Base-by-base conservation (phyloP, 2,329 filamentous ascomycete genomes). In the Clonostachys rosea region DNA sequence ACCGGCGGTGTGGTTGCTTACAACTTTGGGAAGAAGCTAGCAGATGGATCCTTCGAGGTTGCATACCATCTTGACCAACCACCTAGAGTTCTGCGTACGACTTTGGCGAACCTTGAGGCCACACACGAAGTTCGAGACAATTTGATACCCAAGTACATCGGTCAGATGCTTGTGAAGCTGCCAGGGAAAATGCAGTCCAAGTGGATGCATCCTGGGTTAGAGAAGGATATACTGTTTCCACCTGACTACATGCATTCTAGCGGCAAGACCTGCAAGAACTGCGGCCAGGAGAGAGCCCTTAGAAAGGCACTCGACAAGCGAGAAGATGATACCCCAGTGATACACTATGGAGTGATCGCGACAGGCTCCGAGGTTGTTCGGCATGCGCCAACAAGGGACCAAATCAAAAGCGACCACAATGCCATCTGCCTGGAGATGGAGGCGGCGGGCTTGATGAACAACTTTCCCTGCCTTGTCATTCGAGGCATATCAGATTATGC, bases 281-380 rank as follows among this genome's bases (percentile, higher is more conserved):
- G 16, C 40, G 44, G 24, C 42, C 44, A 16, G 16, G 46, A 14
- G 8, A 30, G 24, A 30, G 24, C 24, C 24, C 8, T 30, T 10
- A 30, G 24, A 30, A 13, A 34, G 40, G 49, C 18, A 43, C 14
- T 39, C 36, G 14, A 39, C 14, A n/a, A 7, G 35, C 10, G 14
- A 44, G 0, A 57, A 61, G 3, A 62, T 54, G 46, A 33, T 7
- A 24, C 41, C 16, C 46, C 46, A 10, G 40, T 16, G 5, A 44
- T 47, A 20, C 63, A 68, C 46, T 65, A 64, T 34, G 67, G 67
- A 0, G 34, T 60, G 0, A 65, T 70, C 45, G 65, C 61, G 2
- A 66, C 61, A 7, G 50, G 6, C 51, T 65, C 4, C n/a, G 45
- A 53, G 10, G 48, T 54, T 3, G 46, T 50, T 18, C 65, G 61